Conservation (phyloP, 345 rosid genomes). For the Hypericum perforatum region DNA sequence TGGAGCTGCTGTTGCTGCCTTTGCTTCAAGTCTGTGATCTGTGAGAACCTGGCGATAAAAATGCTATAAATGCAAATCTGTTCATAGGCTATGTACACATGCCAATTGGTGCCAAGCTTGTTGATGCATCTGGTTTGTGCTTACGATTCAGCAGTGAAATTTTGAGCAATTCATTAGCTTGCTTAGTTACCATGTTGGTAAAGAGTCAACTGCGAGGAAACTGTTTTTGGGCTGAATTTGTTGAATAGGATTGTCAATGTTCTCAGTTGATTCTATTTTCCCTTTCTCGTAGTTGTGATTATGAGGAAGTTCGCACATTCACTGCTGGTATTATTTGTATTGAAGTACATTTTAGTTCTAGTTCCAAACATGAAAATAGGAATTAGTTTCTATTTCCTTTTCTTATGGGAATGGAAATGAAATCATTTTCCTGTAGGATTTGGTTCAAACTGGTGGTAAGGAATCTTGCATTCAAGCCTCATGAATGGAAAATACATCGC, state of each 20-base stretch:
- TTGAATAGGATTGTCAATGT: constrained; percentile 61
- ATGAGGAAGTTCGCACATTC: background rate
- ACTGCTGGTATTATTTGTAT: no score
- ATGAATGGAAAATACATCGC: no score
- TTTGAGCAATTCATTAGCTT: constrained; percentile 65
- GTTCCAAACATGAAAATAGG: no score
- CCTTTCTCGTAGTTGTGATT: background rate
- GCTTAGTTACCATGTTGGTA: constrained; percentile 55
- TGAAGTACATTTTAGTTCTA: no score
- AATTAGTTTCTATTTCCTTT: no score
- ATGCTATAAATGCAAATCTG: constrained; percentile 73
- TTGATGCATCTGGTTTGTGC: constrained; percentile 68
- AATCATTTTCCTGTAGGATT: no score
- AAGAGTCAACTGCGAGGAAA: constrained; percentile 93
- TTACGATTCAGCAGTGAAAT: constrained; percentile 76
- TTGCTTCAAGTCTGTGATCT: no score
- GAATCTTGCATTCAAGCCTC: no score
- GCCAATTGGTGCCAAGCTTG: constrained; percentile 62
- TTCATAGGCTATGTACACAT: constrained; percentile 66
- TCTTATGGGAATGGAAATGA: no score
- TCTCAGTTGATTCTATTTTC: constrained; percentile 24
- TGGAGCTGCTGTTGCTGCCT: no score
- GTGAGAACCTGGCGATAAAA: constrained; percentile 62
- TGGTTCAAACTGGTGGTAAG: no score
- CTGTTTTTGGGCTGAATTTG: constrained; percentile 83